Evolutionary conservation across 257 asterid genomes (phyloP).

Genomic region (Ajuga chamaepitys): DNA sequence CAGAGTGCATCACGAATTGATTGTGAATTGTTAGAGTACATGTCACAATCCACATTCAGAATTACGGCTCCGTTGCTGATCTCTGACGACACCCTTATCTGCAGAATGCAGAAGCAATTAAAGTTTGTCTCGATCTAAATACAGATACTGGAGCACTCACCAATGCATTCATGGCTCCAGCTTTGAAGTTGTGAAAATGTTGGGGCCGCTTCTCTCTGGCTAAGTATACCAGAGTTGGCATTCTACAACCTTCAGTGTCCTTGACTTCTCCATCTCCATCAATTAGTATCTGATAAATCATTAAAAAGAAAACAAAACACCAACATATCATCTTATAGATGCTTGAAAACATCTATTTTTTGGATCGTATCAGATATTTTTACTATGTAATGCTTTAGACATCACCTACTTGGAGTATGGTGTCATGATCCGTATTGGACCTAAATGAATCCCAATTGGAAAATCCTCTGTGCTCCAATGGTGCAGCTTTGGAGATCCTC

Average conservation of each 20-base stretch:
- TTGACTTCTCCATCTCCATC: not conserved
- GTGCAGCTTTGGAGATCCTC: not conserved
- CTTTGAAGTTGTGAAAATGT: slow-evolving; percentile 5
- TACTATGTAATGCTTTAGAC: no score
- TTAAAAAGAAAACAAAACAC: not conserved
- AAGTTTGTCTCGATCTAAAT: no score
- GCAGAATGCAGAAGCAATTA: not conserved
- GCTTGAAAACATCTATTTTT: no score
- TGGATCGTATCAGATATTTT: no score
- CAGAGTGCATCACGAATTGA: slow-evolving; percentile 8
- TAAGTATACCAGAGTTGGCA: slow-evolving; percentile 7
- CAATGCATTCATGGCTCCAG: slow-evolving; percentile 13
- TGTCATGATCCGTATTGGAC: not conserved
- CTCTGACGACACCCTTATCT: slow-evolving; percentile 10
- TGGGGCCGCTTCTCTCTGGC: slow-evolving; percentile 7
- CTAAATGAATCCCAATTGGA: not conserved
- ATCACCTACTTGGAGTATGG: slow-evolving; percentile 2
- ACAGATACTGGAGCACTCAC: not conserved
- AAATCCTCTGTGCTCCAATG: slow-evolving; percentile 3
- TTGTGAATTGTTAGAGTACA: not conserved
- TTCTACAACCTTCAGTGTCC: not conserved
- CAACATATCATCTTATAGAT: no score
- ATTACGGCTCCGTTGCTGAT: not conserved
- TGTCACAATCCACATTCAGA: slow-evolving; percentile 10
- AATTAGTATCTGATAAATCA: not conserved